Evolutionary conservation across 1,139 yeast species (phyloP), one percentile per base, ranked within the genome.

Genomic region (Blastobotrys proliferans): DNA sequence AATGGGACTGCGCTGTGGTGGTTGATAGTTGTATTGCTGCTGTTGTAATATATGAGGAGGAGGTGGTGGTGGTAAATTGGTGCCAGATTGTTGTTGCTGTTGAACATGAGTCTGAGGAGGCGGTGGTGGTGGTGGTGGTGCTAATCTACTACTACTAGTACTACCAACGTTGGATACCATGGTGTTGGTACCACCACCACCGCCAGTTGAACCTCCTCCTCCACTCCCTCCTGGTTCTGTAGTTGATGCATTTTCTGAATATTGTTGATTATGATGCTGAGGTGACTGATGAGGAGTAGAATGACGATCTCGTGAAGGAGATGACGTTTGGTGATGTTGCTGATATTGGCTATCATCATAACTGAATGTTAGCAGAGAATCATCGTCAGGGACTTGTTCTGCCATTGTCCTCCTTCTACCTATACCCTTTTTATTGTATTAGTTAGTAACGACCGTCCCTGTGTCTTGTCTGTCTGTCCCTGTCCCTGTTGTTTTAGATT

Each of bases 351-450:
- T 18, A 9, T 43, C 36, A 19, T 40, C 43, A 24, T 43, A 42
- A 17, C 45, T 40, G 27, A 46, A 46, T 24, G 46, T 40, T 32
- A 46, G 32, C 22, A 46, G 38, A 17, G 46, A 31, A 35, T 45
- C 46, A 16, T 45, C 49, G 24, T 46, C 49, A 11, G 42, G 45
- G 4, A 45, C 48, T 16, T 41, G 43, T 32, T 43, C 48, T 24
- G 48, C 24, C 48, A 45, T 45, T 35, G 41, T 29, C 17, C 18
- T 27, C 6, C 6, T 27, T 11, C n/a, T n/a, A n/a, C n/a, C n/a
- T n/a, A n/a, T n/a, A n/a, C n/a, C n/a, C n/a, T n/a, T n/a, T n/a
- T n/a, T n/a, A n/a, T n/a, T n/a, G n/a, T n/a, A n/a, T n/a, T n/a
- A n/a, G n/a, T n/a, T n/a, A n/a, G n/a, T n/a, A n/a, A n/a, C n/a